phyloP scores from a whole-genome alignment of 306 rosid species.

The Senna siamea region DNA sequence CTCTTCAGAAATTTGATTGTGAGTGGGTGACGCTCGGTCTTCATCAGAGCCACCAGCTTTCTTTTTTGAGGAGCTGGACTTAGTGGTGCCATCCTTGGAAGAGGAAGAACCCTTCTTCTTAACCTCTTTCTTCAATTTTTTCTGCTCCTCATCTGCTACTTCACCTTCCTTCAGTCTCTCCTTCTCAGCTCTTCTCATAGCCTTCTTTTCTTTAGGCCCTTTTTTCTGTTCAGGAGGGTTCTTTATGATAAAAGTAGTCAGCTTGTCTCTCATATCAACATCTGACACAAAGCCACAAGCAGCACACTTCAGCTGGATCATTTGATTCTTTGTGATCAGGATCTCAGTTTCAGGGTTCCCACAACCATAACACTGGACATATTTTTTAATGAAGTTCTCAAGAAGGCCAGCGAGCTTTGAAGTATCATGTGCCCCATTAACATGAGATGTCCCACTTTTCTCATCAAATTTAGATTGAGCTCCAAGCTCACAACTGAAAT shows the following conservation, averaged over 20 bases:
- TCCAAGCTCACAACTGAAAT: conserved; percentile 72
- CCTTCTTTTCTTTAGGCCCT: conserved; percentile 70
- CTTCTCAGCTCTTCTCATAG: conserved; percentile 75
- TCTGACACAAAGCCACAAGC: conserved; percentile 73
- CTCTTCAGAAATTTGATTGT: conserved; percentile 47
- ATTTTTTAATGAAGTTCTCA: conserved; percentile 69
- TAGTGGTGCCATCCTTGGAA: conserved; percentile 48
- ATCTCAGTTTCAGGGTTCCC: conserved; percentile 76
- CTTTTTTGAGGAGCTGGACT: conserved; percentile 54
- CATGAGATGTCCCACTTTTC: conserved; percentile 68
- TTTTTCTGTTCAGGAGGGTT: conserved; percentile 70
- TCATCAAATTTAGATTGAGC: conserved; percentile 76
- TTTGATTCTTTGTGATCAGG: conserved; percentile 61
- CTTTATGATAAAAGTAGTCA: conserved; percentile 66
- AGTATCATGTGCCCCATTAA: conserved; percentile 75
- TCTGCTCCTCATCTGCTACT: conserved; percentile 65
- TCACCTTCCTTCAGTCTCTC: conserved; percentile 73
- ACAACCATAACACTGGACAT: conserved; percentile 72
- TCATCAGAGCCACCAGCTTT: conserved; percentile 65
- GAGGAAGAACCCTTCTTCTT: conserved; percentile 57
- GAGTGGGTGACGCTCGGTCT: conserved; percentile 55
- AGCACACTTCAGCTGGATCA: conserved; percentile 73
- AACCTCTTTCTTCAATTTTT: conserved; percentile 60
- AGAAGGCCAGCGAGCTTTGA: conserved; percentile 74
- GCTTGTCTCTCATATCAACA: conserved; percentile 80